A percentile compares a stretch with the other conserved stretches of the same genome.
These are phyloP conservation scores for Aspergillus flavus DNA, from an alignment of 2,329 filamentous ascomycete genomes.

Conservation along the genomic window DNA sequence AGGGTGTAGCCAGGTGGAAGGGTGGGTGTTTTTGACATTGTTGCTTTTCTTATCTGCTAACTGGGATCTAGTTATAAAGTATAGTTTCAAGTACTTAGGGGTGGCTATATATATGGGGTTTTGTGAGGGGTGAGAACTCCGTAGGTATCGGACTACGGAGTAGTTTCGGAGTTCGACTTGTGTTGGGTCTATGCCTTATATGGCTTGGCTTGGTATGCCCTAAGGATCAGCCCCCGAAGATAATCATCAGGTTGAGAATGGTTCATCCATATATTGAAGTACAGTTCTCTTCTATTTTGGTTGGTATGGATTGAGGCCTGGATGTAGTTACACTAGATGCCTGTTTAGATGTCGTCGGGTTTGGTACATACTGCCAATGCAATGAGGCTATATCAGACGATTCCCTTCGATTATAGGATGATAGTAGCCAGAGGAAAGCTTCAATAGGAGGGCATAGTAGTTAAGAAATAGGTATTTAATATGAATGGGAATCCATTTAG, in stretches of 20 bases:
- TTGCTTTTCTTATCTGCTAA: background rate
- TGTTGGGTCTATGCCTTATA: background rate
- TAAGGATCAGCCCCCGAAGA: background rate
- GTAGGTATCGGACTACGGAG: background rate
- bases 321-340: no score
- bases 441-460: no score
- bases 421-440: no score
- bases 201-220: background rate
- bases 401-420: no score
- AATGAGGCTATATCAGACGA: no score
- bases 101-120: background rate
- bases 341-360: no score
- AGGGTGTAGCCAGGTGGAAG: slow-evolving; percentile 42
- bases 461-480: no score
- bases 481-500: no score
- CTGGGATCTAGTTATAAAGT: background rate
- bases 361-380: no score
- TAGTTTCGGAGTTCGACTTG: background rate
- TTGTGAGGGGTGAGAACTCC: background rate
- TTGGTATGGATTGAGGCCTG: background rate
- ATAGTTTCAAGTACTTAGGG: background rate
- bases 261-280: background rate
- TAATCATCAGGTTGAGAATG: background rate
- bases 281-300: background rate
- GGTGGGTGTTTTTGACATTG: background rate